These are phyloP conservation scores for Clohesyomyces aquaticus DNA, from an alignment of 495 filamentous ascomycete species.

Conservation along the genomic window DNA sequence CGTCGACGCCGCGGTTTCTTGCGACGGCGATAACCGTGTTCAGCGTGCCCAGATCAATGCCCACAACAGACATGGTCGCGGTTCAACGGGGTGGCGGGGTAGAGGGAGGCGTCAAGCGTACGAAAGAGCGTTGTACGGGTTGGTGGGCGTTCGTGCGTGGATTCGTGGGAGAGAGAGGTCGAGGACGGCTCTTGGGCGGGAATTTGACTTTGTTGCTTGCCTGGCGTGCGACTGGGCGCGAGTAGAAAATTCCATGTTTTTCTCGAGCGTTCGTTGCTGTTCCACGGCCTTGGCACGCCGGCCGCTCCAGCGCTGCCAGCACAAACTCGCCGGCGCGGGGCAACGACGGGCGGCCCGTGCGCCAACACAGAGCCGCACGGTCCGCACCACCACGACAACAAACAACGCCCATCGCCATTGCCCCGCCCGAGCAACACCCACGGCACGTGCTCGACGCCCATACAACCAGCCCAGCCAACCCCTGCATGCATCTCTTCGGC, in stretches of 20 bases:
- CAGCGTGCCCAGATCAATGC: slow-evolving; percentile 94
- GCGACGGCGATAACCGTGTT: slow-evolving; percentile 98
- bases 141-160: not conserved
- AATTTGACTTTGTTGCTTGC: slow-evolving; percentile 11
- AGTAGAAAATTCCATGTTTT: not conserved
- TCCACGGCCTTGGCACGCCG: slow-evolving; percentile 1
- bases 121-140: slow-evolving; percentile 8
- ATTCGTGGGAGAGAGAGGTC: not conserved
- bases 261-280: slow-evolving; percentile 12
- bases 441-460: not conserved
- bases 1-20: slow-evolving; percentile 97
- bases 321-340: slow-evolving; percentile 7
- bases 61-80: slow-evolving; percentile 71
- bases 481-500: too few relatives aligned
- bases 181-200: not conserved
- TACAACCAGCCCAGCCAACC: too few relatives aligned
- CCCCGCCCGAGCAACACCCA: not conserved
- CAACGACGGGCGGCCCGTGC: slow-evolving; percentile 2
- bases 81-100: slow-evolving; percentile 26
- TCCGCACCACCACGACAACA: not conserved
- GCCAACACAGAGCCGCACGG: not conserved
- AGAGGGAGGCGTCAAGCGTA: not conserved
- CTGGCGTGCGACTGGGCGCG: slow-evolving; percentile 11
- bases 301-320: not conserved
- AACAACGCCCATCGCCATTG: not conserved